phyloP scores from a whole-genome alignment of 345 rosid genomes.

The Boechera stricta region DNA sequence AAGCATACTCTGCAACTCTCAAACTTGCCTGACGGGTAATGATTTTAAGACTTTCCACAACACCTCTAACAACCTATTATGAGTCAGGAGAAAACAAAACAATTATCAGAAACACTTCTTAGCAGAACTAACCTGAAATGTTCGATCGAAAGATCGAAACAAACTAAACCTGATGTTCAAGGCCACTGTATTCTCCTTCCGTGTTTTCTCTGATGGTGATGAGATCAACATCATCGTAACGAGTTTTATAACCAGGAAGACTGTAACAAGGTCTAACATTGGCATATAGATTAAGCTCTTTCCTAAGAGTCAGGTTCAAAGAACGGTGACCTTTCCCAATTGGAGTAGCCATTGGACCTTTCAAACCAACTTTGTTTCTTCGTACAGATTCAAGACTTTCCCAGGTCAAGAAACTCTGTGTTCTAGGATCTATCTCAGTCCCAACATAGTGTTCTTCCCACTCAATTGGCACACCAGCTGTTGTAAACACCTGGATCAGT shows the following conservation, averaged over 20 bases:
- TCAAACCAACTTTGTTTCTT: slow-evolving; percentile 81
- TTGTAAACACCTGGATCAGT: slow-evolving; percentile 61
- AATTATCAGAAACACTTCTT: background rate
- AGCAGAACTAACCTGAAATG: background rate
- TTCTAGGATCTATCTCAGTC: slow-evolving; percentile 86
- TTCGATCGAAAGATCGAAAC: background rate
- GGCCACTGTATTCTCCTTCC: slow-evolving; percentile 99
- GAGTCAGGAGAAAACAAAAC: slow-evolving; percentile 9
- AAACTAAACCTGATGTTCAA: slow-evolving; percentile 85
- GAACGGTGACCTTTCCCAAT: slow-evolving; percentile 99
- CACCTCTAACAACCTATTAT: slow-evolving; percentile 95
- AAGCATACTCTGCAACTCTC: slow-evolving; percentile 99
- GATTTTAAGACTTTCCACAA: slow-evolving; percentile 96
- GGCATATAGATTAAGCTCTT: slow-evolving; percentile 94
- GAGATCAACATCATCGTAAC: slow-evolving; percentile 88
- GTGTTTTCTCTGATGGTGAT: slow-evolving; percentile 98
- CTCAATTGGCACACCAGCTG: slow-evolving; percentile 88
- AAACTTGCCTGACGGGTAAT: slow-evolving; percentile 97
- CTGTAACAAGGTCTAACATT: slow-evolving; percentile 99
- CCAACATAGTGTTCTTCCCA: slow-evolving; percentile 98
- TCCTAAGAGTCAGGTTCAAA: slow-evolving; percentile 88
- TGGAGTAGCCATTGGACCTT: slow-evolving; percentile 99
- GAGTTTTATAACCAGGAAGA: slow-evolving; percentile 95
- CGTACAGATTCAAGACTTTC: slow-evolving; percentile 98
- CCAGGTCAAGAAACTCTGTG: slow-evolving; percentile 97